phyloP scores from a whole-genome alignment of 257 asterid species.

The Solanum ossicruentum region DNA sequence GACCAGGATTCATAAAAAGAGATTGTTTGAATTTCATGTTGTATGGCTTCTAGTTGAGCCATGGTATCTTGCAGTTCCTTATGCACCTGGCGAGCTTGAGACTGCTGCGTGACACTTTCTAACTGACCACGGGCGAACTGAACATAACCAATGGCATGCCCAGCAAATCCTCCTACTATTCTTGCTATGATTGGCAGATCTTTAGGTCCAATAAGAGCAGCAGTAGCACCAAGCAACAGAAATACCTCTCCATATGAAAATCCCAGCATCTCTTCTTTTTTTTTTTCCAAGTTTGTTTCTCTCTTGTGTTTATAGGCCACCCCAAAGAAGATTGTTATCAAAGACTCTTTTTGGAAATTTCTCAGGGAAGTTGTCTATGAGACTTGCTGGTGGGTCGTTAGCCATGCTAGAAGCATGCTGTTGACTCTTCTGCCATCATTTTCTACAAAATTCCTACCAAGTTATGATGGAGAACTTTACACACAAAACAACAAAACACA shows the following conservation, averaged over 20 bases:
- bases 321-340: background rate
- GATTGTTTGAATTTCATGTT: conserved; percentile 59
- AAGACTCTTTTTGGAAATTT: background rate
- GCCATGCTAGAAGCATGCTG: background rate
- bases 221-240: conserved; percentile 70
- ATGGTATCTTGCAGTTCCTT: conserved; percentile 84
- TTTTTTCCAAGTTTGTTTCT: background rate
- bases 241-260: conserved; percentile 73
- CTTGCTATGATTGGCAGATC: conserved; percentile 73
- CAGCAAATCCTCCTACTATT: conserved; percentile 74
- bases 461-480: background rate
- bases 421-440: background rate
- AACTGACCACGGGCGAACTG: conserved; percentile 87
- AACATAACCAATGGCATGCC: conserved; percentile 76
- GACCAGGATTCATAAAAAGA: conserved; percentile 73
- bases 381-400: background rate
- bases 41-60: conserved; percentile 83
- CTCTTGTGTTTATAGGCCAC: background rate
- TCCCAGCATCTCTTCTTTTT: conserved; percentile 40
- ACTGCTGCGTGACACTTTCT: conserved; percentile 68
- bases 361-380: background rate
- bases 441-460: background rate
- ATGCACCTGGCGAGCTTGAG: conserved; percentile 86
- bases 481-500: background rate
- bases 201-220: conserved; percentile 72